These are phyloP conservation scores for Epithemia pelagica DNA, from an alignment of 108 stramenopile genomes.

Conservation along the genomic window DNA sequence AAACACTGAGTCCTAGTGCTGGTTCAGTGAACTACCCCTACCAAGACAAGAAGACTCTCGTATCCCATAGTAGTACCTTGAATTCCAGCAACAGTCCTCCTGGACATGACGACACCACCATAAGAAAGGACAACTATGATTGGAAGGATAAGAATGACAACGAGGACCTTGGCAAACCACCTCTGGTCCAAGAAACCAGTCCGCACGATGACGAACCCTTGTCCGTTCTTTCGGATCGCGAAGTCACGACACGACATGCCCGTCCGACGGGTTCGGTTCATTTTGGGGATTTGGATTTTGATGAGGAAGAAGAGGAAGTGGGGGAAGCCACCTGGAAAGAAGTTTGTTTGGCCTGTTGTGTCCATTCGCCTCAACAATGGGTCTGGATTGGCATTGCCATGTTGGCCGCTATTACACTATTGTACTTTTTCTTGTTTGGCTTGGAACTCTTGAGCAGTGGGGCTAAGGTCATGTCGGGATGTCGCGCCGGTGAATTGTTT, in stretches of 20 bases:
- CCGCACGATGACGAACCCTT: slow-evolving; percentile 47
- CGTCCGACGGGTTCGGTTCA: slow-evolving; percentile 59
- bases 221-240: no score
- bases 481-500: slow-evolving; percentile 70
- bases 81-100: no score
- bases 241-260: slow-evolving; percentile 33
- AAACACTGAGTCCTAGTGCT: no score
- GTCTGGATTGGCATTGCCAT: slow-evolving; percentile 40
- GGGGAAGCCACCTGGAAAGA: slow-evolving; percentile 75
- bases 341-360: slow-evolving; percentile 61
- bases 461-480: slow-evolving; percentile 81
- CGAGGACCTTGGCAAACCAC: no score
- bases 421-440: slow-evolving; percentile 86
- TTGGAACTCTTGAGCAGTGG: slow-evolving; percentile 68
- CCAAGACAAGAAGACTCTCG: no score
- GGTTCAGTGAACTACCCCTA: no score
- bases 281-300: slow-evolving; percentile 55
- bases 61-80: no score
- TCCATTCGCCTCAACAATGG: slow-evolving; percentile 57
- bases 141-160: no score
- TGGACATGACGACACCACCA: no score
- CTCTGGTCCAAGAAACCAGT: slow-evolving; percentile 36
- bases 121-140: no score
- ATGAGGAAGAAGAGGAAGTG: slow-evolving; percentile 30
- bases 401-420: slow-evolving; percentile 55